Base-by-base conservation (phyloP, 208 protist genomes). In the Crithidia thermophila region DNA sequence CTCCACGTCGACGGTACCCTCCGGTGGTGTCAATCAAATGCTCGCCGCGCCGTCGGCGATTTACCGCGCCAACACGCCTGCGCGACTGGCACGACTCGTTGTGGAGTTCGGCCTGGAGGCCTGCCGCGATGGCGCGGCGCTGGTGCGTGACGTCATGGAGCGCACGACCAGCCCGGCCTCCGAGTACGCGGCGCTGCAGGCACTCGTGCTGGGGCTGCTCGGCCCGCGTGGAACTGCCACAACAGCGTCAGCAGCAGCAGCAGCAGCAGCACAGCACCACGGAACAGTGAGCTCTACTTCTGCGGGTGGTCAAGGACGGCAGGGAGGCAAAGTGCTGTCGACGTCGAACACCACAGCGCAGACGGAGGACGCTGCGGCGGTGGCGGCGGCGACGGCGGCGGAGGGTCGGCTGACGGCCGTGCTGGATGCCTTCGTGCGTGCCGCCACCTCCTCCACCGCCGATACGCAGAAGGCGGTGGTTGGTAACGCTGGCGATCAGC, bases 61-160 rank as follows among this genome's bases (percentile, higher is more conserved):
- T 14, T 81, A 67, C 58, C 13, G 59, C 7, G 60, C 77, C 10
- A 72, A 67, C 37, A 82, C 81, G 2, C 50, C 64, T 10, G 50
- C 72, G 9, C 75, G 79, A 3, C 67, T 91, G 11, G 63, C 76
- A 25, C 77, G 85, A 8, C 68, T 91, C 4, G 83, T 91, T 20
- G 79, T 95, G 36, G 79, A 91, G 72, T 93, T 85, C 34, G 90
- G 90, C 10, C 62, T 95, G 37, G 90, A 95, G 75, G 80, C 77
- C 25, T 93, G 87, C 70, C 33, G 25, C 0, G 87, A 93, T 53
- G 85, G 85, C 34, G 71, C 53, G 31, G 58, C 56, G 46, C 76
- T 95, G 9, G 90, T 92, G 59, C 67, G 66, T 10, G 72, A 79
- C 23, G 87, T 95, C 21, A 76, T 87, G 75, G 87, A 95, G 77